Conservation (phyloP, 306 rosid species). For the peach (Prunus persica) region Prunus_persica_NCBIv2 NC_034009.1:5634501-5635000, state of each 20-base stretch:
- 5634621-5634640: neutral
- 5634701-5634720: no score
- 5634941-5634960: no score
- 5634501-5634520: conserved; percentile 24
- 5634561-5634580: neutral
- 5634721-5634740: no score
- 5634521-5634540: conserved; percentile 32
- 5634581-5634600: neutral
- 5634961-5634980: no score
- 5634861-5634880: neutral
- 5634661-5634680: neutral
- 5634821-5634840: neutral
- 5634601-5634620: neutral
- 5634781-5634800: neutral
- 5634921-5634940: no score
- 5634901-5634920: no score
- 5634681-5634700: no score
- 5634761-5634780: neutral
- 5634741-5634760: no score
- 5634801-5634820: neutral
- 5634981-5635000: no score
- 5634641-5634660: neutral
- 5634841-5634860: neutral
- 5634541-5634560: conserved; percentile 29
- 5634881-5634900: no score